Conservation (phyloP, 2,329 filamentous ascomycete species). For the Trichoderma sp. region DNA sequence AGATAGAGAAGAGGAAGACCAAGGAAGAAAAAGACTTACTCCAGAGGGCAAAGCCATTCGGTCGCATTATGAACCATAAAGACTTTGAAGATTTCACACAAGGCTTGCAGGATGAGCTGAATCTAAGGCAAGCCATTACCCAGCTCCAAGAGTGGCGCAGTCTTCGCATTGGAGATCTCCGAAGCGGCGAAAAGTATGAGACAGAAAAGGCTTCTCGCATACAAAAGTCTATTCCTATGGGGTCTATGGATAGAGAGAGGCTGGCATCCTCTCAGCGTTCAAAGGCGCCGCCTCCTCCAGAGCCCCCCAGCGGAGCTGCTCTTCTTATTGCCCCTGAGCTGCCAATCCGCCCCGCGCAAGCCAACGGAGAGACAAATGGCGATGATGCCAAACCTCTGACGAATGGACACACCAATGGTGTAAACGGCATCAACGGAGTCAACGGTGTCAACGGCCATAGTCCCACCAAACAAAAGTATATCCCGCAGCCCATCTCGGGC, state of each 20-base stretch:
- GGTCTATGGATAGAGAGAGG: slow-evolving; percentile 79
- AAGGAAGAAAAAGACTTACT: slow-evolving; percentile 92
- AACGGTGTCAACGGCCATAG: slow-evolving; percentile 44
- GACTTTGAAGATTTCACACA: slow-evolving; percentile 88
- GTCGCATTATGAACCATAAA: slow-evolving; percentile 90
- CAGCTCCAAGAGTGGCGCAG: slow-evolving; percentile 94
- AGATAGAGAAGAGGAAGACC: slow-evolving; percentile 88
- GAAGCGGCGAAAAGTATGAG: slow-evolving; percentile 90
- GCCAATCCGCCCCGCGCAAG: slow-evolving; percentile 59
- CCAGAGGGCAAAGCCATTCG: slow-evolving; percentile 94
- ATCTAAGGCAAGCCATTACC: slow-evolving; percentile 82
- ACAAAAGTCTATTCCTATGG: slow-evolving; percentile 71
- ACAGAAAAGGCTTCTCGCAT: slow-evolving; percentile 78
- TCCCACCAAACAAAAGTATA: slow-evolving; percentile 54
- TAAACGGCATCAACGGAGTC: slow-evolving; percentile 51
- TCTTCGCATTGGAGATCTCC: slow-evolving; percentile 80
- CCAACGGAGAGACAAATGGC: slow-evolving; percentile 47
- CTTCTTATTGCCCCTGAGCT: slow-evolving; percentile 80
- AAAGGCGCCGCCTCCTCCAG: slow-evolving; percentile 67
- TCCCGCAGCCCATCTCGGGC: slow-evolving; percentile 61
- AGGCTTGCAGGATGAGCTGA: slow-evolving; percentile 87
- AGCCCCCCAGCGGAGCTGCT: slow-evolving; percentile 74
- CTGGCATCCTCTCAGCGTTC: slow-evolving; percentile 72
- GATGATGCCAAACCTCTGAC: slow-evolving; percentile 44
- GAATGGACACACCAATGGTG: slow-evolving; percentile 48